Evolutionary conservation across 805 yeast genomes (phyloP).

Genomic region (Tetrapisispora iriomotensis): DNA sequence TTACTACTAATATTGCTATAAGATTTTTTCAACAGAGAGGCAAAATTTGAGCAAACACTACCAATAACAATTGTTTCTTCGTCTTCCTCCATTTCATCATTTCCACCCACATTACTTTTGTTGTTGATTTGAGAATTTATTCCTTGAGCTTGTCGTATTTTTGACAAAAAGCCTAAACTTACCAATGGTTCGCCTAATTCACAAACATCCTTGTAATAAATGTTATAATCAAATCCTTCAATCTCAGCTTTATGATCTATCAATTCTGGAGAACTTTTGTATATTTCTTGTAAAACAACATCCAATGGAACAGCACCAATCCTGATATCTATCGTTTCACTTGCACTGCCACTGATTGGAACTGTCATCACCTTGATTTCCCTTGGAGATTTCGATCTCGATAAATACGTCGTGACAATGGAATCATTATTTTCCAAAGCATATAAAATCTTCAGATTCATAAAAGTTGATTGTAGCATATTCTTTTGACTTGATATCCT

Average conservation of each 20-base stretch:
- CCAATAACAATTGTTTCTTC: constrained; percentile 24
- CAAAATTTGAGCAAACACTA: constrained; percentile 29
- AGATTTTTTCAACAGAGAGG: constrained; percentile 25
- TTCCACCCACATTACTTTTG: too few relatives aligned
- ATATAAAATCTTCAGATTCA: constrained; percentile 29
- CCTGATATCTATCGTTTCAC: constrained; percentile 7
- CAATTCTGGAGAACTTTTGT: constrained; percentile 28
- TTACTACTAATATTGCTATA: constrained; percentile 11
- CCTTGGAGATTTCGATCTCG: constrained; percentile 23
- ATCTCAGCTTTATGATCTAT: constrained; percentile 11
- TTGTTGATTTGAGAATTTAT: constrained; percentile 1
- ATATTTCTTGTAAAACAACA: constrained; percentile 23
- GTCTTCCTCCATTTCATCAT: constrained; percentile 8
- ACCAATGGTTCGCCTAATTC: constrained; percentile 30
- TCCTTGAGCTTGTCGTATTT: constrained; percentile 18
- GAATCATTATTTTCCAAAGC: constrained; percentile 24
- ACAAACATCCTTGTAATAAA: constrained; percentile 27
- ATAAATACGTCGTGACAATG: constrained; percentile 19
- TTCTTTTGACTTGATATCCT: background rate
- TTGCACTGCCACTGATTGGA: constrained; percentile 14
- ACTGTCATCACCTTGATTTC: constrained; percentile 21
- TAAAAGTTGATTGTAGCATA: constrained; percentile 17
- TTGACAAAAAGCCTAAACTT: constrained; percentile 27
- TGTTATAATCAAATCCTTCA: constrained; percentile 22
- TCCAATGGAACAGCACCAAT: constrained; percentile 25